phyloP scores from a whole-genome alignment of 805 yeast genomes.

The Starmerella floricola region DNA sequence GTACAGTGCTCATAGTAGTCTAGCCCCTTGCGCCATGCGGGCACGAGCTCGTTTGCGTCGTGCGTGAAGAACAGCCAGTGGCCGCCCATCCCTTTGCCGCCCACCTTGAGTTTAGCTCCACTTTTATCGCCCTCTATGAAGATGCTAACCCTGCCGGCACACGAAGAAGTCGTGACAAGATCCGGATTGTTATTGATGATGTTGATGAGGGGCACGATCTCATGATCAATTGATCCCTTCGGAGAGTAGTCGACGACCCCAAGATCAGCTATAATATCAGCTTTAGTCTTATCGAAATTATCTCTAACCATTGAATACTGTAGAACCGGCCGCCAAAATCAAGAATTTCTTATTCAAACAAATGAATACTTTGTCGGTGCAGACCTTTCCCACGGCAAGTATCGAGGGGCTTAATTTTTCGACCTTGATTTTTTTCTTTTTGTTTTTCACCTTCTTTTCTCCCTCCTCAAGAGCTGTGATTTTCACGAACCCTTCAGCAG shows the following conservation, averaged over 20 bases:
- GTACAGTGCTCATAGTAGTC: conserved; percentile 17
- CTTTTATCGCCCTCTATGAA: conserved; percentile 61
- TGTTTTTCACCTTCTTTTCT: no score
- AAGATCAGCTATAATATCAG: conserved; percentile 20
- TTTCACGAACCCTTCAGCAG: no score
- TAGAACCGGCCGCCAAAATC: no score
- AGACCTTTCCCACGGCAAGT: no score
- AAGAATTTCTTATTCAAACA: no score
- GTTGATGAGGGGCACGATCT: conserved; percentile 59
- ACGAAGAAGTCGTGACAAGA: conserved; percentile 78
- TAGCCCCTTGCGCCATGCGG: conserved; percentile 25
- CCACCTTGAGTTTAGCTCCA: conserved; percentile 35
- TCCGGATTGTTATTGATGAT: conserved; percentile 50
- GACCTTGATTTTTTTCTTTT: no score
- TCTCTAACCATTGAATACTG: conserved; percentile 1
- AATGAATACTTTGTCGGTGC: no score
- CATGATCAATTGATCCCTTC: conserved; percentile 70
- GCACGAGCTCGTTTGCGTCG: conserved; percentile 36
- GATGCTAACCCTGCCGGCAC: conserved; percentile 78
- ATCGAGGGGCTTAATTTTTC: no score
- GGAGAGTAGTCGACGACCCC: conserved; percentile 45
- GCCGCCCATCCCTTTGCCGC: conserved; percentile 81
- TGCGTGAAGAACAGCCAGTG: conserved; percentile 75
- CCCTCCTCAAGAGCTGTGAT: no score
- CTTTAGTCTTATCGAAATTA: conserved; percentile 17